phyloP scores from a whole-genome alignment of 371 early-diverging fungal species.

The Fennellomyces sp. region DNA sequence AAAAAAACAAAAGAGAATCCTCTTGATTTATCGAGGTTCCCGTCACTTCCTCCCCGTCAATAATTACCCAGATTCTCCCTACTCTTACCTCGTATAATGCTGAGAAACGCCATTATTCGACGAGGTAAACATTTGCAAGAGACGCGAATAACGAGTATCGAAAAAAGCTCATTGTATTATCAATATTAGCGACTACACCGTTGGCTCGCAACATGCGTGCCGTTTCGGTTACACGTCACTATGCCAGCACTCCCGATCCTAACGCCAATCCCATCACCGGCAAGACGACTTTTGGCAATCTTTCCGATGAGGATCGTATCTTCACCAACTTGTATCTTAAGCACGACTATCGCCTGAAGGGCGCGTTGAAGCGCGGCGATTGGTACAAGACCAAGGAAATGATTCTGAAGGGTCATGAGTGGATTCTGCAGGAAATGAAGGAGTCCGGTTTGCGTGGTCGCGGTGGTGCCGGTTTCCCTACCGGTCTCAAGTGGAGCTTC shows the following conservation, averaged over 20 bases:
- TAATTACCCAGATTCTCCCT: slow-evolving; percentile 21
- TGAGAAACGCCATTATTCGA: slow-evolving; percentile 43
- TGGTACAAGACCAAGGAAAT: slow-evolving; percentile 99
- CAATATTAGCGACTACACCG: not conserved
- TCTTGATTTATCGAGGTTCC: not conserved
- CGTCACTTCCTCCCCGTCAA: slow-evolving; percentile 4
- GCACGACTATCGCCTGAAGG: slow-evolving; percentile 89
- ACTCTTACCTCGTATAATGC: slow-evolving; percentile 43
- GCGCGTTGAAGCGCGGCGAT: slow-evolving; percentile 94
- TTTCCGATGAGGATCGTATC: slow-evolving; percentile 94
- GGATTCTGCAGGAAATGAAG: slow-evolving; percentile 98
- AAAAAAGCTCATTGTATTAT: not conserved
- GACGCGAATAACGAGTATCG: not conserved
- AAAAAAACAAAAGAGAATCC: no score
- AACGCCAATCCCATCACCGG: slow-evolving; percentile 54
- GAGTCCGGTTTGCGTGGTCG: slow-evolving; percentile 95
- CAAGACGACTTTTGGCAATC: slow-evolving; percentile 67
- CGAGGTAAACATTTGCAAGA: slow-evolving; percentile 33
- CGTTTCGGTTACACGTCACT: slow-evolving; percentile 28
- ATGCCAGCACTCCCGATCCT: slow-evolving; percentile 53
- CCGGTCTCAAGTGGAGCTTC: slow-evolving; percentile 98
- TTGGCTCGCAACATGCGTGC: slow-evolving; percentile 14
- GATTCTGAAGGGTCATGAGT: slow-evolving; percentile 92
- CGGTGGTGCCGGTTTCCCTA: slow-evolving; percentile 98
- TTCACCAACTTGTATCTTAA: slow-evolving; percentile 95